Base-by-base conservation (phyloP, 192 early-diverging fungal genomes). In the Backusella luteola region DNA sequence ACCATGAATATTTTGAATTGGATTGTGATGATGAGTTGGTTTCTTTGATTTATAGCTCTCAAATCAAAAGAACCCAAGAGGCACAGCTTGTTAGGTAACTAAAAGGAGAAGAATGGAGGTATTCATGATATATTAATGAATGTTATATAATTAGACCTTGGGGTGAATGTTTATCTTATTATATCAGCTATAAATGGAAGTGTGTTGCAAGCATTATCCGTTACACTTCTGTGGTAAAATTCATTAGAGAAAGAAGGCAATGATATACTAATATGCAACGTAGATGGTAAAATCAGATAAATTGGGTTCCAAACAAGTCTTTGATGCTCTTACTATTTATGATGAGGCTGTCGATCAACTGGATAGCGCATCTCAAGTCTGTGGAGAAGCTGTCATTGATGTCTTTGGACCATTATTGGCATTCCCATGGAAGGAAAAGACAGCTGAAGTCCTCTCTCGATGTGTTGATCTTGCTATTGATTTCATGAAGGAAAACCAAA, bases 281-380 rank as follows among this genome's bases (percentile, higher is more conserved):
- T 41, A 71, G 70, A 44, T 44, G n/a, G 15, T 72, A 44, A 72
- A 72, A 34, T 21, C 70, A 1, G 44, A 72, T 39, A 29, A 39
- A 46, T 19, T 32, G n/a, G 41, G 39, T 26, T 26, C 66, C 14
- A 66, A 42, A 3, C 26, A 41, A 34, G 9, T 63, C 0, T 79
- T 79, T 46, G 78, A 79, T 70, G 67, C 78, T 19, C 6, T 41
- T 15, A 59, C 52, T 21, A 12, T 81, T 1, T 81, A 75, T 44
- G 72, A 74, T 15, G 34, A 66, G 35, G 80, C 69, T 46, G 69
- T 81, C 8, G 80, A 81, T 6, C 73, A 81, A 52, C 29, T 81
- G 15, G 80, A 81, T 67, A 67, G 68, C 49, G 80, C 76, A 0
- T 77, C 76, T 2, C 76, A 81, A 12, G 11, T 71, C 14, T 77